Percentiles rank a stretch among this genome's conserved stretches.
Conservation (phyloP, 2,329 filamentous ascomycete genomes). For the Fusarium algeriense region DNA sequence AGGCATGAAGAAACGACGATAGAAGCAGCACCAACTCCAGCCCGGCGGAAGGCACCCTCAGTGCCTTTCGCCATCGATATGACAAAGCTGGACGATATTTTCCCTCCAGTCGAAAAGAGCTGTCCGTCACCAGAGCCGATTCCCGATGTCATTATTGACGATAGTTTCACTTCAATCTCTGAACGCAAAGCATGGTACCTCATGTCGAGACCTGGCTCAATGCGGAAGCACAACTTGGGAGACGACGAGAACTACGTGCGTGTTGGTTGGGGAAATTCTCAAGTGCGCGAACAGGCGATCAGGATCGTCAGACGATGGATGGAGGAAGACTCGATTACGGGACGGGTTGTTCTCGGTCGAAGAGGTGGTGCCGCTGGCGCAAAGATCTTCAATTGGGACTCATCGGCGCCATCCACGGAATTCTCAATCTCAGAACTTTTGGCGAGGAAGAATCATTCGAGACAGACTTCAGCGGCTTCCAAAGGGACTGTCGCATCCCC, state of each 20-base stretch:
- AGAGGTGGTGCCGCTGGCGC: constrained; percentile 57
- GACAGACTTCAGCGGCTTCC: constrained; percentile 42
- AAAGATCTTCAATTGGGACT: constrained; percentile 73
- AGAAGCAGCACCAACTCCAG: background rate
- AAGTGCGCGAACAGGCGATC: constrained; percentile 65
- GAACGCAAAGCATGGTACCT: constrained; percentile 76
- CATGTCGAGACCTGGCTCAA: constrained; percentile 70
- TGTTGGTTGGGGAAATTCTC: constrained; percentile 69
- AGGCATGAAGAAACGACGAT: background rate
- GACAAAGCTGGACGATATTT: constrained; percentile 52
- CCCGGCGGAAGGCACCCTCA: constrained; percentile 14
- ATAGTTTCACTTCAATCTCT: constrained; percentile 66
- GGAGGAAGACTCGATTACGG: constrained; percentile 71
- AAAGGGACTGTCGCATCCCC: constrained; percentile 45
- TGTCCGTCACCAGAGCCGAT: constrained; percentile 53
- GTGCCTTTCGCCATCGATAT: constrained; percentile 51
- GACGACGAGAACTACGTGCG: constrained; percentile 71
- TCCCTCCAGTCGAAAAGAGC: constrained; percentile 43
- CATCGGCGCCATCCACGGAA: constrained; percentile 62
- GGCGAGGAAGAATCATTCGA: constrained; percentile 45
- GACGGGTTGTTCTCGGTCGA: constrained; percentile 58
- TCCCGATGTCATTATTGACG: constrained; percentile 61
- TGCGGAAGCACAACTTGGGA: constrained; percentile 67
- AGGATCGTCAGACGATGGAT: constrained; percentile 74
- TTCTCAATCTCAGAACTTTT: constrained; percentile 60